phyloP scores from a whole-genome alignment of 371 early-diverging fungal species.

The Coemansia sp. region DNA sequence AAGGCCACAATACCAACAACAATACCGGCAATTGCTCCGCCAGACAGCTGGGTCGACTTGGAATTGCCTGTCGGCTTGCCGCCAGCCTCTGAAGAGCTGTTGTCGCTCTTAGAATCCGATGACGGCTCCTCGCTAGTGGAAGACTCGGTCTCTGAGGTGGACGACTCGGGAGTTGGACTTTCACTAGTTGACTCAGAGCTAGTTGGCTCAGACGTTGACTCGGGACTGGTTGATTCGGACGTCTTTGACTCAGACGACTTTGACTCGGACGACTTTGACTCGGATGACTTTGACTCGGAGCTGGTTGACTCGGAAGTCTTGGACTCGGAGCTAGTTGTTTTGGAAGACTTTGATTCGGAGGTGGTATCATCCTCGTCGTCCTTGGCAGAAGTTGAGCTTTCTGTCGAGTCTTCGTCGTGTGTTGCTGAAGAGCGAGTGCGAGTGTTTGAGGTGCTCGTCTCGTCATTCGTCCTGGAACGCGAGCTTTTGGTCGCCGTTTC shows the following conservation, averaged over 20 bases:
- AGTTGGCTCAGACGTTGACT: no score
- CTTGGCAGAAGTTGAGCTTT: background rate
- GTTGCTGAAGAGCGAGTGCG: background rate
- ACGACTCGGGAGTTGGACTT: background rate
- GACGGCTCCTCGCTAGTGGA: background rate
- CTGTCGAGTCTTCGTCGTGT: background rate
- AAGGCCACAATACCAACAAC: conserved; percentile 18
- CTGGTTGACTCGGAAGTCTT: background rate
- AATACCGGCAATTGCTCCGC: conserved; percentile 40
- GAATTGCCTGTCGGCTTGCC: background rate
- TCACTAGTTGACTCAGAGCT: background rate
- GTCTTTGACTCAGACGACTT: no score
- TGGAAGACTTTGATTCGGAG: background rate
- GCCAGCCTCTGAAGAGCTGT: background rate
- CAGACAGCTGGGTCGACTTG: conserved; percentile 14
- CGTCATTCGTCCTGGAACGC: background rate
- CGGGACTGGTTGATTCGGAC: background rate
- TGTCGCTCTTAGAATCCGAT: background rate
- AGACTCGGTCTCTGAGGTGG: background rate
- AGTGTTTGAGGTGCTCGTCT: background rate
- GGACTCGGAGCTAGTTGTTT: background rate
- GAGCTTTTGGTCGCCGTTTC: background rate
- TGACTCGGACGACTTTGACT: background rate
- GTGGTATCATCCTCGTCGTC: background rate
- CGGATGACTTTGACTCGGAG: background rate